Conservation (phyloP, 1,284 basidiomycete species). For the Boletus smithii region DNA sequence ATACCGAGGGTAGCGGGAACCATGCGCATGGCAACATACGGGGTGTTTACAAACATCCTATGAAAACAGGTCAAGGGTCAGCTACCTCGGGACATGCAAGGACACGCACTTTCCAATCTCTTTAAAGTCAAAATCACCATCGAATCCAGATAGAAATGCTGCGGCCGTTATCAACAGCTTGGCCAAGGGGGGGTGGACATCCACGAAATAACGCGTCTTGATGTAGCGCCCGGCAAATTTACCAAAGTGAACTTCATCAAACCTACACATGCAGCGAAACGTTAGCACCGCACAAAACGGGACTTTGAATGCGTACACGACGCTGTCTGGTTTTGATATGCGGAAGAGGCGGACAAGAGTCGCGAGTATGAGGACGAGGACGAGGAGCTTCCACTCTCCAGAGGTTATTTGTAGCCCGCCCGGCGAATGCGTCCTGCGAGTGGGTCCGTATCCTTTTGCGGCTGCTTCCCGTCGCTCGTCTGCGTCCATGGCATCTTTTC, state of each 20-base stretch:
- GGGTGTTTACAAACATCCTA: slow-evolving; percentile 82
- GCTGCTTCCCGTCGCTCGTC: slow-evolving; percentile 69
- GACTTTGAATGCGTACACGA: slow-evolving; percentile 65
- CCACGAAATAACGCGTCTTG: slow-evolving; percentile 89
- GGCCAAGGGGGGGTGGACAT: slow-evolving; percentile 96
- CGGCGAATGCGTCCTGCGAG: slow-evolving; percentile 45
- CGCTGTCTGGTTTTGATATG: slow-evolving; percentile 78
- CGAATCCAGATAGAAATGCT: slow-evolving; percentile 86
- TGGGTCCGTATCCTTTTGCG: slow-evolving; percentile 59
- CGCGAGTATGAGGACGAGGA: slow-evolving; percentile 64
- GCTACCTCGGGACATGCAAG: neutral
- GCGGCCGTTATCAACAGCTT: slow-evolving; percentile 93
- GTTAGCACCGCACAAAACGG: neutral
- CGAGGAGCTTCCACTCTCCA: slow-evolving; percentile 73
- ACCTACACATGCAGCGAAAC: slow-evolving; percentile 48
- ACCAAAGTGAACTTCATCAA: slow-evolving; percentile 97
- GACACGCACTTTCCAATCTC: slow-evolving; percentile 86
- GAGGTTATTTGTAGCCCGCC: slow-evolving; percentile 66
- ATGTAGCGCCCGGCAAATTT: slow-evolving; percentile 92
- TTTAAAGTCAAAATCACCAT: slow-evolving; percentile 95
- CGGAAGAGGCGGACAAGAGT: slow-evolving; percentile 73
- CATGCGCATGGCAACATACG: slow-evolving; percentile 95
- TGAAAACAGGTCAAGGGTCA: neutral
- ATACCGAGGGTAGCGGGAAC: slow-evolving; percentile 90
- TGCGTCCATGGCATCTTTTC: slow-evolving; percentile 64